Percentiles rank a stretch among this genome's conserved stretches.
phyloP scores from a whole-genome alignment of 2,329 filamentous ascomycete genomes.

The Helminthosporium solani region DNA sequence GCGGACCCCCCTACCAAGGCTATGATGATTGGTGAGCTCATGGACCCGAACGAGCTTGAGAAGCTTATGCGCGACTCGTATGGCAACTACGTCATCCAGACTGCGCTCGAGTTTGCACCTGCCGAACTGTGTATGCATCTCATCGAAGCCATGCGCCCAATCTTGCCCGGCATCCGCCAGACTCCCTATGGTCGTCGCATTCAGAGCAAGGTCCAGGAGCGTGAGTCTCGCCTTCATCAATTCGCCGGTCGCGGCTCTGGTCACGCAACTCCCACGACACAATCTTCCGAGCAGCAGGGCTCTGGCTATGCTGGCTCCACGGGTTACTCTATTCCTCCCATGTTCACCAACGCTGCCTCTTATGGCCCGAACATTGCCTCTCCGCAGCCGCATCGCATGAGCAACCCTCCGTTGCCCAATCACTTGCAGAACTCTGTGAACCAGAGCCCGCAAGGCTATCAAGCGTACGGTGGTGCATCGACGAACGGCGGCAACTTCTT shows the following conservation, averaged over 20 bases:
- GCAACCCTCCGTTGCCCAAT: slow-evolving; percentile 39
- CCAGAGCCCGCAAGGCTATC: slow-evolving; percentile 32
- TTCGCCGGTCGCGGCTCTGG: slow-evolving; percentile 33
- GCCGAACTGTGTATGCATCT: slow-evolving; percentile 53
- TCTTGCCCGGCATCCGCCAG: slow-evolving; percentile 79
- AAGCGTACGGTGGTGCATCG: slow-evolving; percentile 41
- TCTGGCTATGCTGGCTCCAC: slow-evolving; percentile 20
- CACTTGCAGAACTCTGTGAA: slow-evolving; percentile 41
- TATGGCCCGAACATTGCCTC: slow-evolving; percentile 40
- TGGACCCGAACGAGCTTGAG: slow-evolving; percentile 73
- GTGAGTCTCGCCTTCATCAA: slow-evolving; percentile 46
- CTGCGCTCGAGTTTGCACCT: slow-evolving; percentile 57
- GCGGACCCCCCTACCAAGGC: slow-evolving; percentile 73
- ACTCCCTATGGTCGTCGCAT: slow-evolving; percentile 95
- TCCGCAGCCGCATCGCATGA: slow-evolving; percentile 40
- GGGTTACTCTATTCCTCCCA: slow-evolving; percentile 27
- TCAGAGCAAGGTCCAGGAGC: slow-evolving; percentile 75
- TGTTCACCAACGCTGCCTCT: slow-evolving; percentile 39
- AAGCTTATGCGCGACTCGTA: slow-evolving; percentile 87
- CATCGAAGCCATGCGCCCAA: slow-evolving; percentile 80
- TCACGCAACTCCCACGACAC: slow-evolving; percentile 33
- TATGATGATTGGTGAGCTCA: slow-evolving; percentile 81
- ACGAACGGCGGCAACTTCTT: slow-evolving; percentile 48
- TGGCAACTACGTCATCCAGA: slow-evolving; percentile 98
- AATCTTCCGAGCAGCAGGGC: slow-evolving; percentile 22